Base-by-base conservation (phyloP, 139 green algal species). In the Yamagishiella unicocca region DNA sequence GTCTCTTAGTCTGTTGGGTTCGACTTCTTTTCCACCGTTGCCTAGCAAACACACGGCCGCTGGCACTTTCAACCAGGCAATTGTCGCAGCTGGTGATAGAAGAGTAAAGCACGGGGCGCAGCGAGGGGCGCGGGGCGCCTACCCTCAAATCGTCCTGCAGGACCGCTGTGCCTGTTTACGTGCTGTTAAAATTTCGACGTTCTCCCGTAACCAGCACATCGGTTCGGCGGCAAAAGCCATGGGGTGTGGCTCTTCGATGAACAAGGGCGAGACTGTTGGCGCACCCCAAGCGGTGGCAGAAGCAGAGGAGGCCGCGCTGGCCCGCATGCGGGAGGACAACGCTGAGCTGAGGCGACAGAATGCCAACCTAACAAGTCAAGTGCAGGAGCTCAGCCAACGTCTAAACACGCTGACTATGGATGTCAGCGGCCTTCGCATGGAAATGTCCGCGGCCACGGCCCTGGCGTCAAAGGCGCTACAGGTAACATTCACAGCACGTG, bases 331-430 rank as follows among this genome's bases (percentile, higher is more conserved):
- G 2, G 64, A 77, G n/a, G 80, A 86, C 21, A 77, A 77, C 8
- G 64, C 31, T 1, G 80, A 77, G 64, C 64, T 86, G 17, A 22
- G 80, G 35, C 80, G 80, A 31, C 64, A 78, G 66, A 77, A 78
- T 29, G 64, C 62, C 2, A 7, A 77, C 3, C 27, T 78, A 14
- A 67, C 33, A 24, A 10, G 7, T 5, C 80, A 86, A 53, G 64
- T 86, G 4, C 64, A 78, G 2, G 80, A 86, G 9, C 64, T 86
- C 12, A 33, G 22, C 0, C 61, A 86, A 21, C 80, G 64, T 19
- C 0, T 77, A 6, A 53, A 6, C 3, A n/a, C 29, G 0, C 22
- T 86, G 21, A 50, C 31, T 22, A 62, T 24, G 19, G 80, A 86
- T 12, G 43, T 86, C 21, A 40, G 35, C 14, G 9, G 42, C 19